phyloP scores from a whole-genome alignment of 306 rosid species.

The Quercus robur region DNA sequence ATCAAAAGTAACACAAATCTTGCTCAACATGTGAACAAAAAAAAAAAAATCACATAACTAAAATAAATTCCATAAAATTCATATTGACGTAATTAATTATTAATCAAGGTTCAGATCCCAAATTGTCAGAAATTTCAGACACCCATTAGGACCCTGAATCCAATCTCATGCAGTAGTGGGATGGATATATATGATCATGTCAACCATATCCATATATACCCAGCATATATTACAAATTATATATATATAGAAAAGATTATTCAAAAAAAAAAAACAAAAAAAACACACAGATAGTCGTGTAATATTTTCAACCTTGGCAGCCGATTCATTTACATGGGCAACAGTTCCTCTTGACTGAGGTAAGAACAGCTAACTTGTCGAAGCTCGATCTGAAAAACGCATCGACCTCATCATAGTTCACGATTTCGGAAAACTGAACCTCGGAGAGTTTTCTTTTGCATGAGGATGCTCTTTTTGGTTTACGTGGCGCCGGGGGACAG shows the following conservation, averaged over 20 bases:
- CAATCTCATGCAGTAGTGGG: neutral
- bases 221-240: neutral
- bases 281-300: neutral
- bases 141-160: neutral
- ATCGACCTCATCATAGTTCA: conserved; percentile 41
- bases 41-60: neutral
- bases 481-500: conserved; percentile 59
- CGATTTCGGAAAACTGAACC: conserved; percentile 42
- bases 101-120: conserved; percentile 21
- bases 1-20: too few relatives aligned
- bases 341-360: conserved; percentile 32
- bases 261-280: neutral
- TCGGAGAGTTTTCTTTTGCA: conserved; percentile 46
- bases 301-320: neutral
- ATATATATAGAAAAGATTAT: neutral
- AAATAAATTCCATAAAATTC: neutral
- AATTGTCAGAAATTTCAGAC: conserved; percentile 19
- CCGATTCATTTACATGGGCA: conserved; percentile 39
- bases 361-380: neutral
- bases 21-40: too few relatives aligned
- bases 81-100: neutral
- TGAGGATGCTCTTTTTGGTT: conserved; percentile 27
- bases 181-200: too few relatives aligned
- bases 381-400: conserved; percentile 40
- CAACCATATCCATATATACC: too few relatives aligned